A percentile compares a stretch with the other conserved stretches of the same genome.
phyloP scores from a whole-genome alignment of 2,329 filamentous ascomycete genomes.

The Ascochyta pisi region DNA sequence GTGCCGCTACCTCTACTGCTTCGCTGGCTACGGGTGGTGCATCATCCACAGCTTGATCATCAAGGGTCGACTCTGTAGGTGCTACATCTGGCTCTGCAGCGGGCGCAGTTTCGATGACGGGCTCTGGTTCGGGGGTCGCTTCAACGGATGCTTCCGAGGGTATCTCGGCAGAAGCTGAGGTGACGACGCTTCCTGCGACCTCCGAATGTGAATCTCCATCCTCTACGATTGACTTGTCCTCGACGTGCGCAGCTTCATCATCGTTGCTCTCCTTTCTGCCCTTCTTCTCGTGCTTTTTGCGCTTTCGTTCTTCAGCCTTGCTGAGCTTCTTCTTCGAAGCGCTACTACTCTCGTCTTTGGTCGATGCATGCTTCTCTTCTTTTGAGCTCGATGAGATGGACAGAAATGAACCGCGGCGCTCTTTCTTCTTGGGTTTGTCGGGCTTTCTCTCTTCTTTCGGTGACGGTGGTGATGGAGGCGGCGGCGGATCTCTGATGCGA shows the following conservation, averaged over 20 bases:
- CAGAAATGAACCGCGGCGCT: conserved; percentile 26
- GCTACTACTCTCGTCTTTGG: conserved; percentile 17
- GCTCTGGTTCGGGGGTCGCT: neutral
- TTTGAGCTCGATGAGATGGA: conserved; percentile 24
- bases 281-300: conserved; percentile 31
- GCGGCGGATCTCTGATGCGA: conserved; percentile 36
- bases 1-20: neutral
- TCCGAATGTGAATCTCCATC: conserved; percentile 26
- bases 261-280: conserved; percentile 28
- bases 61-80: neutral
- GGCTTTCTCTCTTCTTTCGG: conserved; percentile 42
- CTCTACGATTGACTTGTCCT: conserved; percentile 17
- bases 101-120: neutral
- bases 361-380: conserved; percentile 19
- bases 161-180: neutral
- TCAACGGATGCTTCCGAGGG: conserved; percentile 1
- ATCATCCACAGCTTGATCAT: neutral
- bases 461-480: conserved; percentile 26
- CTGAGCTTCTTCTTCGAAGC: conserved; percentile 32
- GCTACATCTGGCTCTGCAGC: neutral
- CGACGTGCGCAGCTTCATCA: neutral
- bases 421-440: conserved; percentile 33
- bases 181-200: conserved; percentile 3
- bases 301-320: conserved; percentile 37
- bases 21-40: neutral